Conservation (phyloP, 345 rosid species). For the Moricandia moricandioides region DNA sequence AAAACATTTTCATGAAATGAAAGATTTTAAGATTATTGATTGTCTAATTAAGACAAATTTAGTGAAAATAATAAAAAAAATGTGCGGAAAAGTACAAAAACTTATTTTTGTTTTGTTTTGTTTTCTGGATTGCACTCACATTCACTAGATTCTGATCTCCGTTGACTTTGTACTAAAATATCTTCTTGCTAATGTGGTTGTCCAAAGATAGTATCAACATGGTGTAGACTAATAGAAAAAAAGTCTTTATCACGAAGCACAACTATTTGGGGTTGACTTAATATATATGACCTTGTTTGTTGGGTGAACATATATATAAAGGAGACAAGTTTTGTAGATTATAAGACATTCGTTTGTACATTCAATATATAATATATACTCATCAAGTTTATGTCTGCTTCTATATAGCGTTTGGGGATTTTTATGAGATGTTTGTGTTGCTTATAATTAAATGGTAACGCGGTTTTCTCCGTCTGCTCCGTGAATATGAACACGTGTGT, state of each 20-base stretch:
- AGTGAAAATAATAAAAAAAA: background rate
- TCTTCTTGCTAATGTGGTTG: background rate
- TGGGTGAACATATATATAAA: background rate
- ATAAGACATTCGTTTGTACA: background rate
- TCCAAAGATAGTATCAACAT: background rate
- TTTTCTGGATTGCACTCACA: background rate
- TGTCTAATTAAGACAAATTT: background rate
- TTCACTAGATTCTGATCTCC: background rate
- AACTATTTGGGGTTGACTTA: background rate
- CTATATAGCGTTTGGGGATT: background rate
- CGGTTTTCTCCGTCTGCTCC: background rate
- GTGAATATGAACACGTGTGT: background rate
- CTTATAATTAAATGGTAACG: background rate
- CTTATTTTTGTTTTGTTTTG: background rate
- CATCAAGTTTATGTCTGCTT: background rate
- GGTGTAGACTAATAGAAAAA: background rate
- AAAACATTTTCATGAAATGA: too few relatives aligned
- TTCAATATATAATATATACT: background rate
- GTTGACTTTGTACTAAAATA: background rate
- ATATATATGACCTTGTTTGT: constrained; percentile 1
- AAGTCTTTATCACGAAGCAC: background rate
- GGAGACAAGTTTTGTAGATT: background rate
- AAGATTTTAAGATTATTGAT: background rate
- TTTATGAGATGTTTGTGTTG: background rate
- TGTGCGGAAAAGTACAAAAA: background rate